These are phyloP conservation scores for Boeremia lycopersici DNA, from an alignment of 2,329 filamentous ascomycete genomes.

Conservation along the genomic window DNA sequence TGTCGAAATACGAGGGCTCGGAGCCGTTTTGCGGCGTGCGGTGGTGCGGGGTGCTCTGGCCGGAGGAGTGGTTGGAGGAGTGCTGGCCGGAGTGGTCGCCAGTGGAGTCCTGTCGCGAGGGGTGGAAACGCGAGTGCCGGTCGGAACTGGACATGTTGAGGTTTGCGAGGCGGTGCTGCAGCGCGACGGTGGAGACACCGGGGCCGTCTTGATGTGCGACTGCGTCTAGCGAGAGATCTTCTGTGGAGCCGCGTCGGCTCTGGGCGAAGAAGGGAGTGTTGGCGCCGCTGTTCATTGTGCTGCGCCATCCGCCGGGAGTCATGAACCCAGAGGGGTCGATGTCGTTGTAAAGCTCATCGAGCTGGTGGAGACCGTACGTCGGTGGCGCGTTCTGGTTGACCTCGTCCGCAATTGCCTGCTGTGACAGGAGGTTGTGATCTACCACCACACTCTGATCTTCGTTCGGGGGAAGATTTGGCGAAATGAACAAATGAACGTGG, in stretches of 20 bases:
- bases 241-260: constrained; percentile 75
- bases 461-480: constrained; percentile 86
- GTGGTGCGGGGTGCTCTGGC: constrained; percentile 42
- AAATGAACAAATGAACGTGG: constrained; percentile 92
- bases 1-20: constrained; percentile 32
- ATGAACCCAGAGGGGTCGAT: constrained; percentile 82
- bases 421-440: constrained; percentile 47
- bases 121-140: constrained; percentile 34
- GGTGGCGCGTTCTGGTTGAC: constrained; percentile 78
- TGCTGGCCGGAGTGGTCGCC: constrained; percentile 20
- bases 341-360: constrained; percentile 90
- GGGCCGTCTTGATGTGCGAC: constrained; percentile 40
- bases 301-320: constrained; percentile 67
- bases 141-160: constrained; percentile 51
- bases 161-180: constrained; percentile 71
- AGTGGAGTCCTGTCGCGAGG: constrained; percentile 17
- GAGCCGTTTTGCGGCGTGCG: constrained; percentile 30
- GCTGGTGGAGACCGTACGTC: constrained; percentile 84
- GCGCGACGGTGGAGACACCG: constrained; percentile 62
- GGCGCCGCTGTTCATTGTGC: constrained; percentile 61
- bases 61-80: constrained; percentile 41
- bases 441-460: constrained; percentile 76
- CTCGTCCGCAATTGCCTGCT: constrained; percentile 58
- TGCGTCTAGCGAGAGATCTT: constrained; percentile 71
- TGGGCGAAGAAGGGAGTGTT: constrained; percentile 79